phyloP scores from a whole-genome alignment of 768 basidiomycete genomes.

The Boletellus sp. region DNA sequence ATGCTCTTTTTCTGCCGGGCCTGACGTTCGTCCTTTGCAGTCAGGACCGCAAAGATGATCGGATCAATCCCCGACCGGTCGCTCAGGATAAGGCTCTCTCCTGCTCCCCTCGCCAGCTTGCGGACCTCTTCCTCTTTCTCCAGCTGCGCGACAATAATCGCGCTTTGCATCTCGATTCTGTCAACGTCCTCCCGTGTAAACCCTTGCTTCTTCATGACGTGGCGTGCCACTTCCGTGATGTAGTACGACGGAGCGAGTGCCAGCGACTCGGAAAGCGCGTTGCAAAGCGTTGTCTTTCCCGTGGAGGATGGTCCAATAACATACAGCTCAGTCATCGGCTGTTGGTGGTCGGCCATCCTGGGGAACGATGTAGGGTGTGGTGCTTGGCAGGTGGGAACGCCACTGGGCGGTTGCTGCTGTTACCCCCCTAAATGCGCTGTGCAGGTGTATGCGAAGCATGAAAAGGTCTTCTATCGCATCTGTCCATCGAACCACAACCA shows the following conservation, averaged over 20 bases:
- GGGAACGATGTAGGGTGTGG: constrained; percentile 2
- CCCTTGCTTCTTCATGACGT: constrained; percentile 50
- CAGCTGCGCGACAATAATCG: constrained; percentile 58
- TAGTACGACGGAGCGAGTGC: constrained; percentile 37
- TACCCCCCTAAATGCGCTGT: constrained; percentile 11
- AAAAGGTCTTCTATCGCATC: constrained; percentile 1
- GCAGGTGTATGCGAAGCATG: background rate
- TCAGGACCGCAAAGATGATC: constrained; percentile 56
- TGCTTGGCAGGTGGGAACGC: constrained; percentile 17
- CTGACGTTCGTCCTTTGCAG: constrained; percentile 36
- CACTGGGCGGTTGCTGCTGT: constrained; percentile 4
- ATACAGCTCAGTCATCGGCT: constrained; percentile 32
- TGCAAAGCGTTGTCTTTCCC: constrained; percentile 68
- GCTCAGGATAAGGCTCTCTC: constrained; percentile 41
- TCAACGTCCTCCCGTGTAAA: constrained; percentile 51
- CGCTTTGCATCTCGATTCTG: constrained; percentile 56
- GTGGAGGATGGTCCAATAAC: constrained; percentile 59
- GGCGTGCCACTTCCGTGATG: constrained; percentile 60
- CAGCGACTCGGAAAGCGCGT: constrained; percentile 44
- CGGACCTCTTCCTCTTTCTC: constrained; percentile 36
- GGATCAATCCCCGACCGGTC: constrained; percentile 67
- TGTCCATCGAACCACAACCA: background rate
- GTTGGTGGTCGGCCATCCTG: constrained; percentile 15
- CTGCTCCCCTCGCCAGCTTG: constrained; percentile 11
- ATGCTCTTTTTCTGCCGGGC: constrained; percentile 32